phyloP scores from a whole-genome alignment of 345 rosid genomes.

The Erysimum cheiranthoides region DNA sequence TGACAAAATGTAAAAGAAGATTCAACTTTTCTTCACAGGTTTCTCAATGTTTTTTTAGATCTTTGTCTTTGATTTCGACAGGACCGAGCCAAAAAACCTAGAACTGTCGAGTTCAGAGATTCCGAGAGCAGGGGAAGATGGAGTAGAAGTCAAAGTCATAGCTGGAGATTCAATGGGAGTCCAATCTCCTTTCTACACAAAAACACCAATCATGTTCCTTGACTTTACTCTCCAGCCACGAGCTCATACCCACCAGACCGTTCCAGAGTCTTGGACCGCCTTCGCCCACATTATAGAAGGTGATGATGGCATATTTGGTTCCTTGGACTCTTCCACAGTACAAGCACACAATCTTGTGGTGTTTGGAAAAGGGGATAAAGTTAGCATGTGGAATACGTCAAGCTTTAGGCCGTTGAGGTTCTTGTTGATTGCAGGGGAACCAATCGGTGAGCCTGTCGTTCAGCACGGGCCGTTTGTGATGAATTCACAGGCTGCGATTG shows the following conservation, averaged over 20 bases:
- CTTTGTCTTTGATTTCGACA: slow-evolving; percentile 34
- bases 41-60: slow-evolving; percentile 17
- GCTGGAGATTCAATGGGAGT: slow-evolving; percentile 93
- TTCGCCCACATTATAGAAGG: slow-evolving; percentile 72
- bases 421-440: slow-evolving; percentile 72
- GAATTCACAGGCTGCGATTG: slow-evolving; percentile 82
- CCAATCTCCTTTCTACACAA: slow-evolving; percentile 69
- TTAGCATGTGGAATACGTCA: slow-evolving; percentile 67
- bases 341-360: slow-evolving; percentile 62
- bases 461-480: slow-evolving; percentile 89
- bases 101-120: slow-evolving; percentile 65
- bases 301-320: slow-evolving; percentile 64
- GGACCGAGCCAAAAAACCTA: slow-evolving; percentile 72
- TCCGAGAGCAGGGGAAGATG: slow-evolving; percentile 58
- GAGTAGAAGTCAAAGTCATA: slow-evolving; percentile 67
- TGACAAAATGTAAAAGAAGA: slow-evolving; percentile 69
- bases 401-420: slow-evolving; percentile 58
- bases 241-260: slow-evolving; percentile 58
- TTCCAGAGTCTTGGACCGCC: slow-evolving; percentile 78
- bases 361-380: slow-evolving; percentile 63
- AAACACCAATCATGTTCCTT: slow-evolving; percentile 79
- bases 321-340: slow-evolving; percentile 44
- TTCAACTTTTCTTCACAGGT: background rate
- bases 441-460: slow-evolving; percentile 75
- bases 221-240: slow-evolving; percentile 71